Evolutionary conservation across 2,329 filamentous ascomycete genomes (phyloP).

Genomic region (Fusarium pininemorale): DNA sequence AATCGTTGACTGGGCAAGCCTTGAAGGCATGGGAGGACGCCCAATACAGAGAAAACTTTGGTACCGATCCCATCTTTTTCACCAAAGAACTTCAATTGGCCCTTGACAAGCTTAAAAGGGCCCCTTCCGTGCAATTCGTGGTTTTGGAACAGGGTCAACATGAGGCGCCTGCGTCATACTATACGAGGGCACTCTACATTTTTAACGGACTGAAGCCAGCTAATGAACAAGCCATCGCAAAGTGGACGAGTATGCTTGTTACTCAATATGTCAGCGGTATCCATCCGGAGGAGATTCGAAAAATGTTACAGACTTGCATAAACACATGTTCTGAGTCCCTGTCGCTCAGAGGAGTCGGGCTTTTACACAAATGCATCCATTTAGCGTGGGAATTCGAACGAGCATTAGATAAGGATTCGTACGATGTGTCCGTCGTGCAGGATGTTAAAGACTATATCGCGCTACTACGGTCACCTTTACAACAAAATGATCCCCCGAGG

Average conservation of each 20-base stretch:
- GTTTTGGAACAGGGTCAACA: slow-evolving; percentile 62
- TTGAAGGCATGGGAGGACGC: slow-evolving; percentile 59
- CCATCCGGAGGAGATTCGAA: slow-evolving; percentile 55
- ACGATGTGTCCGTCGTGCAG: slow-evolving; percentile 48
- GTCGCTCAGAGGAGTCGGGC: slow-evolving; percentile 54
- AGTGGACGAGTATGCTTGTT: slow-evolving; percentile 42
- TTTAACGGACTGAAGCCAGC: slow-evolving; percentile 25
- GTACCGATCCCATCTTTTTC: slow-evolving; percentile 58
- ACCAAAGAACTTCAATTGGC: slow-evolving; percentile 62
- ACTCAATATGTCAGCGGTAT: slow-evolving; percentile 64
- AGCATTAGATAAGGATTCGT: slow-evolving; percentile 60
- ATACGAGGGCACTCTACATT: slow-evolving; percentile 50
- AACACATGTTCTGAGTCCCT: slow-evolving; percentile 17
- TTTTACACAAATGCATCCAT: slow-evolving; percentile 64
- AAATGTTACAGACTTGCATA: slow-evolving; percentile 46
- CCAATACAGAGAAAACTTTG: slow-evolving; percentile 52
- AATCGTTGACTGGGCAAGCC: slow-evolving; percentile 45
- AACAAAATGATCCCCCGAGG: neutral
- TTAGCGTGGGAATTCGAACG: slow-evolving; percentile 65
- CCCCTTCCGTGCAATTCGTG: slow-evolving; percentile 63
- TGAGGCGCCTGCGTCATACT: slow-evolving; percentile 62
- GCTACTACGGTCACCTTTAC: slow-evolving; percentile 55
- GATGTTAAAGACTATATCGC: slow-evolving; percentile 60
- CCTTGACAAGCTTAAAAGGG: slow-evolving; percentile 59
- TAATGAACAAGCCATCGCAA: neutral